Evolutionary conservation across 768 basidiomycete genomes (phyloP).

Genomic region (Auriculariales sp.): DNA sequence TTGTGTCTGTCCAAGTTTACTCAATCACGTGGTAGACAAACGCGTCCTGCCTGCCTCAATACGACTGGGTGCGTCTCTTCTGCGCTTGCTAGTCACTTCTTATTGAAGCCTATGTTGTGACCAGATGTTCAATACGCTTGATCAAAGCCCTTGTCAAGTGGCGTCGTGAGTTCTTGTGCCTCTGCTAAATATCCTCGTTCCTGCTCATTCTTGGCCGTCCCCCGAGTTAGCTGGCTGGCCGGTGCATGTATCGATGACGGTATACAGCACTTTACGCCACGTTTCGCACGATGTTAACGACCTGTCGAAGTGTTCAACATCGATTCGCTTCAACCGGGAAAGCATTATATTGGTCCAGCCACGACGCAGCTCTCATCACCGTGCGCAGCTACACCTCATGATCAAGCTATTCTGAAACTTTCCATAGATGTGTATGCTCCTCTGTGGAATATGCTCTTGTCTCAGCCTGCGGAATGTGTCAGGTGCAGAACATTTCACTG

Average conservation of each 20-base stretch:
- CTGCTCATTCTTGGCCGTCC: not conserved
- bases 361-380: not conserved
- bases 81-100: not conserved
- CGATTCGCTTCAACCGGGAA: not conserved
- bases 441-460: not conserved
- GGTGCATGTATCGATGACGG: not conserved
- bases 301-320: not conserved
- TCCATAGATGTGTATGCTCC: not conserved
- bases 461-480: not conserved
- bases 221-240: not conserved
- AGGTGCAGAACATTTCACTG: not conserved
- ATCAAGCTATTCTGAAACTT: not conserved
- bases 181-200: too few species aligned
- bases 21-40: not conserved
- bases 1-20: not conserved
- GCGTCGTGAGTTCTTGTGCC: not conserved
- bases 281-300: not conserved
- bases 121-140: not conserved
- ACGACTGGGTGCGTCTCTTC: not conserved
- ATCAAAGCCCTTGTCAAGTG: not conserved
- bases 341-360: not conserved
- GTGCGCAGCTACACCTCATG: not conserved
- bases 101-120: not conserved
- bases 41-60: not conserved
- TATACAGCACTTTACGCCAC: not conserved